phyloP scores from a whole-genome alignment of 139 green algal genomes.

The Micractinium conductrix region DNA sequence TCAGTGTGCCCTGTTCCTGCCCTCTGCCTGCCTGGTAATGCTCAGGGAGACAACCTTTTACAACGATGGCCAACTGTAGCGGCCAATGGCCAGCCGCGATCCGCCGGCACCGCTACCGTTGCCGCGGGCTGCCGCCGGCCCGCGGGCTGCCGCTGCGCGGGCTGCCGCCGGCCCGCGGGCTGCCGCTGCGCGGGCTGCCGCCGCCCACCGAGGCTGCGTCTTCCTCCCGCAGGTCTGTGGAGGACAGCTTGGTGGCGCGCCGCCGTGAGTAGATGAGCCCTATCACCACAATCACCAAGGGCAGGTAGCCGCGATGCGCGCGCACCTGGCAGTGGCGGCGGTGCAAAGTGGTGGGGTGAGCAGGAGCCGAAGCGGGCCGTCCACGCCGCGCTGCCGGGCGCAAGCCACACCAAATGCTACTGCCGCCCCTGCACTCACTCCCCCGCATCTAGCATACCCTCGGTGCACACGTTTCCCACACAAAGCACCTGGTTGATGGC shows the following conservation, averaged over 20 bases:
- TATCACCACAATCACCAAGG: conserved; percentile 77
- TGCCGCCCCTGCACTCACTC: neutral
- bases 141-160: neutral
- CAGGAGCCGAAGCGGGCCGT: neutral
- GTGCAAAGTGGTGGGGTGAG: neutral
- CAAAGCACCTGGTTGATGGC: conserved; percentile 77
- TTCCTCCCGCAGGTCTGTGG: conserved; percentile 58
- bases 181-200: neutral
- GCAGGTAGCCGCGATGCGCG: conserved; percentile 54
- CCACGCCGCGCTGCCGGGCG: neutral
- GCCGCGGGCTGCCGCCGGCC: neutral
- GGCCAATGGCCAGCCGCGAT: no score
- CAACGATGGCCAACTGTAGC: no score
- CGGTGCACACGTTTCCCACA: neutral
- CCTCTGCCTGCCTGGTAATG: no score
- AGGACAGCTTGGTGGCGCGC: conserved; percentile 68
- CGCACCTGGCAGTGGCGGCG: conserved; percentile 24
- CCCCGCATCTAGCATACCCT: no score
- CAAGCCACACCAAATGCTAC: neutral
- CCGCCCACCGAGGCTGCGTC: conserved; percentile 31
- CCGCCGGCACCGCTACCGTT: no score
- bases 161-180: neutral
- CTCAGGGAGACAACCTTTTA: no score
- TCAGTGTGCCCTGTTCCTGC: no score
- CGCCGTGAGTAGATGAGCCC: conserved; percentile 55